phyloP scores from a whole-genome alignment of 345 rosid genomes.

The Pistacia integerrima region DNA sequence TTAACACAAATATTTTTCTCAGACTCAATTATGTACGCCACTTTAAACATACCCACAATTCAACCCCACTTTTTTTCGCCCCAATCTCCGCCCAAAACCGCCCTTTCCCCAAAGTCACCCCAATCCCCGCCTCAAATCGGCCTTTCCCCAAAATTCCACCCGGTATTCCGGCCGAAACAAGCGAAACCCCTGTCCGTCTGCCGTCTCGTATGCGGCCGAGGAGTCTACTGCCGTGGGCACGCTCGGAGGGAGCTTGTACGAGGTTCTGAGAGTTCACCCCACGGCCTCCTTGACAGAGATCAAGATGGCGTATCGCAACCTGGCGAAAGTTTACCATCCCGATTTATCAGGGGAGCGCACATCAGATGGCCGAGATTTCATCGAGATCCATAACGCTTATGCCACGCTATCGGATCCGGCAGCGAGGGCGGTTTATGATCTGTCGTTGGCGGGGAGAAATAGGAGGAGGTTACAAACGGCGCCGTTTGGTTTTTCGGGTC shows the following conservation, averaged over 20 bases:
- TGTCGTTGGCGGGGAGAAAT: constrained; percentile 37
- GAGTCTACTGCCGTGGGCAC: constrained; percentile 25
- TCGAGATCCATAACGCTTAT: constrained; percentile 73
- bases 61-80: neutral
- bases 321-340: constrained; percentile 68
- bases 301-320: constrained; percentile 64
- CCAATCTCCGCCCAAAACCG: neutral
- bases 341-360: constrained; percentile 42
- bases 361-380: constrained; percentile 59
- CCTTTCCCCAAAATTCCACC: neutral
- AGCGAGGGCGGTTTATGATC: constrained; percentile 68
- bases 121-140: neutral
- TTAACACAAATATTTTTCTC: neutral
- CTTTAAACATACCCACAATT: constrained; percentile 11
- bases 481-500: neutral
- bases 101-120: too few relatives aligned
- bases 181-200: neutral
- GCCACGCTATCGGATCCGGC: constrained; percentile 73
- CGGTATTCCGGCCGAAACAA: neutral
- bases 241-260: constrained; percentile 51
- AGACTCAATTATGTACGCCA: constrained; percentile 20
- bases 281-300: constrained; percentile 65
- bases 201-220: constrained; percentile 6
- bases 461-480: constrained; percentile 13
- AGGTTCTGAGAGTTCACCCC: constrained; percentile 49